Conservation (phyloP, 129 eudicot species). For the Rutidosis leptorrhynchoides region DNA sequence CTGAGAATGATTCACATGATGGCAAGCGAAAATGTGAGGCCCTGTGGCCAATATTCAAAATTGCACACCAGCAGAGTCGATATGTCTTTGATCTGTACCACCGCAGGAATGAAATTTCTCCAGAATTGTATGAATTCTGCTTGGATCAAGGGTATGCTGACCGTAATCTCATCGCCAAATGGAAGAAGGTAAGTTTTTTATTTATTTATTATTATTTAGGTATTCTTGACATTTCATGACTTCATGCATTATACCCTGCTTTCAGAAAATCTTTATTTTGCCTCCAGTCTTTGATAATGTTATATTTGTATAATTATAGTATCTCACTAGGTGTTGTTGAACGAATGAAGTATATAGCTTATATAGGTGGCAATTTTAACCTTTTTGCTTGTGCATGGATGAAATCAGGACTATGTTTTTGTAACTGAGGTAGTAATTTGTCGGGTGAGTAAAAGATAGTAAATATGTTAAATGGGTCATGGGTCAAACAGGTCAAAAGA, state of each 20-base stretch:
- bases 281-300: not conserved
- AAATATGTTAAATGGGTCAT: not conserved
- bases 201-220: too few species aligned
- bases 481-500: not conserved
- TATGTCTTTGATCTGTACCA: conserved; percentile 76
- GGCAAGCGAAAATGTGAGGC: conserved; percentile 85
- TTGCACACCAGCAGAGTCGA: conserved; percentile 91
- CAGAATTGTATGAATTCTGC: conserved; percentile 78
- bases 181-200: conserved; percentile 68
- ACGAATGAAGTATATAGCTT: not conserved
- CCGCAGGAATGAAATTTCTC: conserved; percentile 77
- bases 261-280: not conserved
- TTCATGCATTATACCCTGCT: conserved; percentile 1
- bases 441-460: not conserved
- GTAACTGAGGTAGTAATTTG: not conserved
- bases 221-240: not conserved
- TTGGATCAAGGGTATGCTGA: conserved; percentile 95
- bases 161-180: conserved; percentile 78
- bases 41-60: conserved; percentile 83
- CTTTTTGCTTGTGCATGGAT: not conserved
- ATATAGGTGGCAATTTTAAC: not conserved
- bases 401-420: not conserved
- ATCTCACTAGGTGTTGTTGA: not conserved
- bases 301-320: not conserved
- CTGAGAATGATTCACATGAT: conserved; percentile 83